Base-by-base conservation (phyloP, 805 yeast genomes). In the Nakazawaea sp. region DNA sequence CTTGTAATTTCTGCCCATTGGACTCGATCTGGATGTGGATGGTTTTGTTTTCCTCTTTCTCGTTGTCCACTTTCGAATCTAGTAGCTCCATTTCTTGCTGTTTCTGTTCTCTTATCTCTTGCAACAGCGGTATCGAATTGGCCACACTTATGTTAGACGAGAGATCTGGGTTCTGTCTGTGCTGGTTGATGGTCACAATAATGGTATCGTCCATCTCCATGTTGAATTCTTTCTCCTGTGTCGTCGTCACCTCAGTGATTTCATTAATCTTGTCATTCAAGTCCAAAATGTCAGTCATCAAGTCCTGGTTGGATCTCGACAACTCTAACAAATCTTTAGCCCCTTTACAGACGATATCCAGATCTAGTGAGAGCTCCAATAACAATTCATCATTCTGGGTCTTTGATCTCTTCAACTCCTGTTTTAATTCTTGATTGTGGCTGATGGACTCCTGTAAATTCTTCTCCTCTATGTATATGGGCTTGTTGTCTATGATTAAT, bases 401-500 rank as follows among this genome's bases (percentile, higher is more conserved):
- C 41, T 59, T 54, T 34, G 53, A 45, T 10, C 44, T 47, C 19
- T 58, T 51, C 18, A 64, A 46, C 11, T 50, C 50, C 2, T 18
- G 31, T 38, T 58, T 60, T 30, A 58, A 36, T 21, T 30, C 21
- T 10, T 19, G 21, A 15, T 27, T 38, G 20, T 40, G 38, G 13
- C 25, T 17, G 11, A n/a, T 24, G 7, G 37, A 12, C 20, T 15
- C 30, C 12, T 18, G 11, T 23, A 46, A 28, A 16, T 35, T 28
- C 18, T 47, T 44, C 23, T 43, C 47, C 2, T 40, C 43, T 3
- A 51, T 37, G 20, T 37, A 44, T 18, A 28, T 27, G 9, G 43
- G 48, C n/a, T 46, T 32, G 28, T 45, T 58, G 35, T 56, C 62
- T 10, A 75, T 58, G 8, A 81, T 57, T 19, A 63, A 59, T 26